Evolutionary conservation across 371 early-diverging fungal species (phyloP), one percentile per base, ranked within the genome.

Genomic region (Dentiscutata heterogama): DNA sequence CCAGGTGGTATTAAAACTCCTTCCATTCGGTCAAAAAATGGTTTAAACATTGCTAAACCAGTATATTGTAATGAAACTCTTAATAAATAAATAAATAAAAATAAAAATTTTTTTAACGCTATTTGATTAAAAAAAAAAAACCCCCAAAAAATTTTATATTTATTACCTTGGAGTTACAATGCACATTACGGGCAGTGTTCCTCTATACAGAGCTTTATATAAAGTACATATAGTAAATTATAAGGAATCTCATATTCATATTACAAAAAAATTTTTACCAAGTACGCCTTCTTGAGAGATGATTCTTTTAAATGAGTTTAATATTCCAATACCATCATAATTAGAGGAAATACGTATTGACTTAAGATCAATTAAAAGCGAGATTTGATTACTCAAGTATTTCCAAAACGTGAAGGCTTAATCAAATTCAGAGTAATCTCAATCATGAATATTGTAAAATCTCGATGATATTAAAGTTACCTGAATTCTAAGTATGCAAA

Each of bases 21-120:
- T 83, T 89, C 90, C 22, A 89, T 67, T 60, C 83, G 87, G 64
- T 89, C 90, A 83, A 90, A 90, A 4, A 89, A 84, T 16, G 90
- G 90, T 75, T 89, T 90, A 67, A 88, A 90, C 53, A 88, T 83
- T n/a, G 90, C 87, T 7, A 90, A 78, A 0, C 89, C 90, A 78
- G 87, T 86, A 56, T 88, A 90, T 72, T 90, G 90, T 22, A 89
- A 64, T 4, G 88, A 89, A 0, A 90, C 86, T 4, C 90, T 86
- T 29, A 25, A 29, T 65, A 67, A n/a, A 54, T n/a, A 65, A 67
- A 22, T 16, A 46, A 31, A 54, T n/a, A 5, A 56, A 29, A 56
- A 20, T 4, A 3, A 58, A 65, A 31, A 65, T 18, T 2, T 13
- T 6, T 65, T 27, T 14, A 6, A 29, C 10, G 10, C 22, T 46